These are phyloP conservation scores for Penicillium sp. DNA, from an alignment of 2,329 filamentous ascomycete genomes.

Conservation along the genomic window DNA sequence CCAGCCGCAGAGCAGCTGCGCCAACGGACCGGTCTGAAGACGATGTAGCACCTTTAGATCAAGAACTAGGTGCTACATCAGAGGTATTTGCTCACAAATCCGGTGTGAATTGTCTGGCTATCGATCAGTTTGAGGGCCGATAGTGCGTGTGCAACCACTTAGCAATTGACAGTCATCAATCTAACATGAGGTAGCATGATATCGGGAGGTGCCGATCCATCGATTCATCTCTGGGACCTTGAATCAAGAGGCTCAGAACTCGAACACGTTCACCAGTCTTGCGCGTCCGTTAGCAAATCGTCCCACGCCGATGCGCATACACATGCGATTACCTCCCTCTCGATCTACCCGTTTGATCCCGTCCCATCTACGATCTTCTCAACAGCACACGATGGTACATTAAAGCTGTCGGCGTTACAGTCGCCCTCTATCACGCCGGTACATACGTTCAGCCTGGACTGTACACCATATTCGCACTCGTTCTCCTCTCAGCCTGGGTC, in stretches of 20 bases:
- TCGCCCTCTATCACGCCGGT: slow-evolving; percentile 41
- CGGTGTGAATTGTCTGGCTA: slow-evolving; percentile 73
- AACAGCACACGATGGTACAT: slow-evolving; percentile 46
- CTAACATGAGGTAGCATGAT: slow-evolving; percentile 57
- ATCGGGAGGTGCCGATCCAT: slow-evolving; percentile 81
- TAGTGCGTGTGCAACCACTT: slow-evolving; percentile 49
- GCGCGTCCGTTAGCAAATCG: slow-evolving; percentile 44
- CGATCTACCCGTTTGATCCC: slow-evolving; percentile 50
- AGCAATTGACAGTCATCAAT: neutral
- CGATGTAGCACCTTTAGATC: slow-evolving; percentile 12
- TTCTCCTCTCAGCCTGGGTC: slow-evolving; percentile 65
- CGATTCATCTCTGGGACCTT: slow-evolving; percentile 83
- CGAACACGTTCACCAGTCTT: slow-evolving; percentile 54
- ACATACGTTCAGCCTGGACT: slow-evolving; percentile 47
- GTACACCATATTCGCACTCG: slow-evolving; percentile 60
- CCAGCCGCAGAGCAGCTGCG: slow-evolving; percentile 50
- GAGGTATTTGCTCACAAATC: slow-evolving; percentile 63
- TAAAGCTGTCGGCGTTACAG: slow-evolving; percentile 45
- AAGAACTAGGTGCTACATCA: slow-evolving; percentile 24
- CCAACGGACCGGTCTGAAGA: slow-evolving; percentile 7
- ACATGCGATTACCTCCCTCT: slow-evolving; percentile 47
- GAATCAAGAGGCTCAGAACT: slow-evolving; percentile 55
- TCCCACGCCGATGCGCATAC: slow-evolving; percentile 42
- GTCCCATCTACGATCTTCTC: slow-evolving; percentile 46
- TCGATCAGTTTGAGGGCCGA: slow-evolving; percentile 78